phyloP scores from a whole-genome alignment of 1,284 basidiomycete species.

The Erythrobasidium hasegawianum region DNA sequence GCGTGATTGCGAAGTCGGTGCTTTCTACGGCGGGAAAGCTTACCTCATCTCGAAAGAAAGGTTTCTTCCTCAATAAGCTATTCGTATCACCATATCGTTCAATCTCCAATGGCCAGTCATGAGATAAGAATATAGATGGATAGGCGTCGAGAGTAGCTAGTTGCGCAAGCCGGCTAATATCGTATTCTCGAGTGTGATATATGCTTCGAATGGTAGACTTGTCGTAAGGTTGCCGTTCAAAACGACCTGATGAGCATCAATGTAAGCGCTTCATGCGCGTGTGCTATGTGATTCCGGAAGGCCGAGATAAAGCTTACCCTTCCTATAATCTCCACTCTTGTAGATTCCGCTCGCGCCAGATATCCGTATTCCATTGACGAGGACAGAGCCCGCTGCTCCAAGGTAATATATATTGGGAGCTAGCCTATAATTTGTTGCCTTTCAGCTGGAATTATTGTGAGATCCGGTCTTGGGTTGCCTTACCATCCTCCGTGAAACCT shows the following conservation, averaged over 20 bases:
- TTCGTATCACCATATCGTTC: slow-evolving; percentile 72
- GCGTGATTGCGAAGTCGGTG: too few relatives aligned
- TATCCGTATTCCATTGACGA: slow-evolving; percentile 79
- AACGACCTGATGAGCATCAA: slow-evolving; percentile 57
- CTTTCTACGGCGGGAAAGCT: too few relatives aligned
- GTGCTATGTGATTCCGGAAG: slow-evolving; percentile 1
- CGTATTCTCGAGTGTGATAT: slow-evolving; percentile 88
- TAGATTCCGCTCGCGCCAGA: slow-evolving; percentile 91
- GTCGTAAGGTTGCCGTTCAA: slow-evolving; percentile 67
- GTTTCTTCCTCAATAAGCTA: slow-evolving; percentile 69
- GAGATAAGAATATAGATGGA: slow-evolving; percentile 77
- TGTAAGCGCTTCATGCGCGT: slow-evolving; percentile 1
- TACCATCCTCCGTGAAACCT: slow-evolving; percentile 85
- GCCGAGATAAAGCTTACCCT: slow-evolving; percentile 64
- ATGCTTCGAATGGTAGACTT: slow-evolving; percentile 69
- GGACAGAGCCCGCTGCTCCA: slow-evolving; percentile 83
- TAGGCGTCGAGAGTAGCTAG: slow-evolving; percentile 57
- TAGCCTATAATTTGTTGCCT: slow-evolving; percentile 56
- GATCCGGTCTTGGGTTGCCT: neutral
- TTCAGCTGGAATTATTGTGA: slow-evolving; percentile 6
- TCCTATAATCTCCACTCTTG: slow-evolving; percentile 71
- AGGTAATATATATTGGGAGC: slow-evolving; percentile 97
- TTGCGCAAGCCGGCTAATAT: slow-evolving; percentile 72
- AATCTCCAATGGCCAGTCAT: slow-evolving; percentile 92
- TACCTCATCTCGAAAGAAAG: slow-evolving; percentile 73